Conservation (phyloP, 495 filamentous ascomycete species). For the Talaromyces stipitatus region DNA sequence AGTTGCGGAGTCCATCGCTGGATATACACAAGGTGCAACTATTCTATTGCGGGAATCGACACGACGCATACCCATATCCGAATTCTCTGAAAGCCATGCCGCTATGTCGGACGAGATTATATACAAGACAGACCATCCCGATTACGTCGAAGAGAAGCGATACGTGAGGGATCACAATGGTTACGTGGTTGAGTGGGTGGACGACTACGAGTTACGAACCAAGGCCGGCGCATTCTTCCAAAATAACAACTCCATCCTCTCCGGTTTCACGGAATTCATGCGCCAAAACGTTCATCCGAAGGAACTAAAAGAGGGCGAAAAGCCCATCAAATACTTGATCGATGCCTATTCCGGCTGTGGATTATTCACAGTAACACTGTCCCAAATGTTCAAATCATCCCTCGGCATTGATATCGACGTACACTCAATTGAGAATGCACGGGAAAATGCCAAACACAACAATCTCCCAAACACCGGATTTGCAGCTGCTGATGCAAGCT, state of each 20-base stretch:
- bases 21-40: constrained; percentile 77
- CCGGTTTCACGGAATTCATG: constrained; percentile 82
- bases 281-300: constrained; percentile 62
- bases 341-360: constrained; percentile 97
- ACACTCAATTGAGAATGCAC: constrained; percentile 66
- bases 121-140: constrained; percentile 20
- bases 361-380: constrained; percentile 92
- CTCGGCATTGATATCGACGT: constrained; percentile 65
- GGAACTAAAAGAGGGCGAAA: constrained; percentile 20
- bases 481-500: constrained; percentile 73
- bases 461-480: constrained; percentile 65
- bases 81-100: constrained; percentile 5
- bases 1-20: constrained; percentile 58
- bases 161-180: constrained; percentile 82
- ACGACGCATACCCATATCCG: constrained; percentile 50
- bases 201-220: constrained; percentile 78
- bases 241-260: constrained; percentile 99
- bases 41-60: constrained; percentile 85
- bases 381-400: constrained; percentile 63
- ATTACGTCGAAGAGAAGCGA: constrained; percentile 67
- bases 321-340: constrained; percentile 72
- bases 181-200: constrained; percentile 76
- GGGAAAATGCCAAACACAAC: constrained; percentile 70
- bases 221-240: constrained; percentile 94
- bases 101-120: constrained; percentile 18